Percentiles rank a stretch among this genome's conserved stretches.
phyloP scores from a whole-genome alignment of 441 rosid species.

The Erodium moschatum region DNA sequence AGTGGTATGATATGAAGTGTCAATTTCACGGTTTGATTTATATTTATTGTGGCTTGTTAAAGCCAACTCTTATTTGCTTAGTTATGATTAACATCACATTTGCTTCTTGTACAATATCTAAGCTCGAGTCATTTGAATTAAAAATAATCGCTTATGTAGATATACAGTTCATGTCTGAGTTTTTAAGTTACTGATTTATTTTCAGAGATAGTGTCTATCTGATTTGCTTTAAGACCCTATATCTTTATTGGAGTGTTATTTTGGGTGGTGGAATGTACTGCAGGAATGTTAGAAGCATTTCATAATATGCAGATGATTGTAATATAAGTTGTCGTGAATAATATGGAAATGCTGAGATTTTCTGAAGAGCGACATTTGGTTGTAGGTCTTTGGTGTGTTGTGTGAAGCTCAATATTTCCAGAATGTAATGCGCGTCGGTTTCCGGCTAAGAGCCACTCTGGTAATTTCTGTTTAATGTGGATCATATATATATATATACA shows the following conservation, averaged over 20 bases:
- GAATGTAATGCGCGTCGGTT: conserved; percentile 97
- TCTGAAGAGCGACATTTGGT: conserved; percentile 21
- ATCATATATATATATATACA: conserved; percentile 1
- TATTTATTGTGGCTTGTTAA: neutral
- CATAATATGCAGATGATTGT: neutral
- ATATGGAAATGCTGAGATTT: neutral
- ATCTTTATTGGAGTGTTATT: neutral
- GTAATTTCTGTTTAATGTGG: conserved; percentile 38
- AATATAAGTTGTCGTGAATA: neutral
- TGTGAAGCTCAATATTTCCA: conserved; percentile 94
- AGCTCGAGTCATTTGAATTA: neutral
- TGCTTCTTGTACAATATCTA: neutral
- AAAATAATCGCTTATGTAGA: neutral
- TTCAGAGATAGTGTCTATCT: neutral
- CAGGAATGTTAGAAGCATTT: neutral
- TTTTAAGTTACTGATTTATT: neutral
- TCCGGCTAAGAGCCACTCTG: conserved; percentile 83
- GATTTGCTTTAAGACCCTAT: neutral
- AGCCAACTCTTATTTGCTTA: neutral
- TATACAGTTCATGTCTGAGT: neutral
- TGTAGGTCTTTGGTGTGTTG: conserved; percentile 79
- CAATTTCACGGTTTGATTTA: neutral
- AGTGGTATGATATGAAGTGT: conserved; percentile 57
- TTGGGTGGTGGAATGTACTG: neutral
- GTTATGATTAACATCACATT: neutral